phyloP scores from a whole-genome alignment of 2,329 filamentous ascomycete species.

The Paradendryphiella salina region DNA sequence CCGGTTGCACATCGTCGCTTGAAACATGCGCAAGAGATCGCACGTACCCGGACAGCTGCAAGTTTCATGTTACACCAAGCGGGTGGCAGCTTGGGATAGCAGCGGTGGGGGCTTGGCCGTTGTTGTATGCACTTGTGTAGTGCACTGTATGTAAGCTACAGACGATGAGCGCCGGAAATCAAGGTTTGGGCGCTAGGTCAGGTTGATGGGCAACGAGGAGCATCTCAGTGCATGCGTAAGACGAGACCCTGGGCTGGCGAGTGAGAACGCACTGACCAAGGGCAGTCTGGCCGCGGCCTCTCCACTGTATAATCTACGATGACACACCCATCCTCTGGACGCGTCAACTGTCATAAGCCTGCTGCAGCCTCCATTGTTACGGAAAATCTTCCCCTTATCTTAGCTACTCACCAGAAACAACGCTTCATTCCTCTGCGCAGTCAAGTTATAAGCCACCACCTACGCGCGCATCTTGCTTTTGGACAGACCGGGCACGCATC shows the following conservation, averaged over 20 bases:
- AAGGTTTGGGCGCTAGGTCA: constrained; percentile 8
- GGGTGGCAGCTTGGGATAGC: not conserved
- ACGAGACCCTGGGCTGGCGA: constrained; percentile 6
- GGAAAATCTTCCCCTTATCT: not conserved
- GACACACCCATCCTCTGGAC: constrained; percentile 12
- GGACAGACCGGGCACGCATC: not conserved
- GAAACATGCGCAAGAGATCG: not conserved
- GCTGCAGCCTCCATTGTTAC: constrained; percentile 7
- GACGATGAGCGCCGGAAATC: constrained; percentile 5
- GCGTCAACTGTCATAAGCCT: constrained; percentile 14
- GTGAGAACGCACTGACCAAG: constrained; percentile 9
- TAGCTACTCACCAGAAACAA: not conserved
- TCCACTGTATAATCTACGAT: constrained; percentile 16
- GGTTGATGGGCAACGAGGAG: constrained; percentile 11
- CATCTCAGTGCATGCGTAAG: constrained; percentile 8
- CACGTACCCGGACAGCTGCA: not conserved
- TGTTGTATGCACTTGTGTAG: not conserved
- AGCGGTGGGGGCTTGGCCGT: not conserved
- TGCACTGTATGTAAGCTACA: constrained; percentile 3
- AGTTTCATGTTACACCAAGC: not conserved
- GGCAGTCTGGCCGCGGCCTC: constrained; percentile 11
- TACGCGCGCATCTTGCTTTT: constrained; percentile 1
- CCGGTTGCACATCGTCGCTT: constrained; percentile 5
- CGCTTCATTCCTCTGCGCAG: not conserved
- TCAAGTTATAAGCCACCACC: constrained; percentile 6